Evolutionary conservation across 768 basidiomycete genomes (phyloP).

Genomic region (Xerocomus brunneocitrinus): DNA sequence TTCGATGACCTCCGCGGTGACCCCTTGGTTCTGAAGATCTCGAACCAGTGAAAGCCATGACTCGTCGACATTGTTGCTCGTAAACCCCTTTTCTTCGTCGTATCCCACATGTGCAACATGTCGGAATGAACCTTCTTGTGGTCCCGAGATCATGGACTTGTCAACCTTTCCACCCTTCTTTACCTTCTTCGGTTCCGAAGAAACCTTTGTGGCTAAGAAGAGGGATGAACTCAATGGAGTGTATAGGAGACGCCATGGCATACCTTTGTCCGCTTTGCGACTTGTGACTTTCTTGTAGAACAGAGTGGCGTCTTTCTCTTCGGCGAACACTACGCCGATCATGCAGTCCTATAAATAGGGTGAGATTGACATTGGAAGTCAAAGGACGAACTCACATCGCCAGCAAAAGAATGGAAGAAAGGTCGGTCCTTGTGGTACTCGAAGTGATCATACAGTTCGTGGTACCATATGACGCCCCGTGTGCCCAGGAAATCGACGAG

Average conservation of each 20-base stretch:
- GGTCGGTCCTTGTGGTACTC: conserved; percentile 79
- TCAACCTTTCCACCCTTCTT: conserved; percentile 76
- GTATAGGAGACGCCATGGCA: conserved; percentile 11
- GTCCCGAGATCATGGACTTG: conserved; percentile 88
- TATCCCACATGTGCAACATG: conserved; percentile 97
- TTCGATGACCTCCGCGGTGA: conserved; percentile 63
- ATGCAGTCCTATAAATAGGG: conserved; percentile 62
- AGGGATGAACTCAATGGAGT: conserved; percentile 3
- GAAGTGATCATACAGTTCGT: conserved; percentile 81
- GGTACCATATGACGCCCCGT: conserved; percentile 87
- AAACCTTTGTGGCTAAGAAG: conserved; percentile 40
- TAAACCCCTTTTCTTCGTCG: conserved; percentile 82
- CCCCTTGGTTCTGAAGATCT: conserved; percentile 58
- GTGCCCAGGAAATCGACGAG: conserved; percentile 84
- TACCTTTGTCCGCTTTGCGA: conserved; percentile 60
- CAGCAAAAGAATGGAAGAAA: conserved; percentile 89
- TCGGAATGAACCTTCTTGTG: conserved; percentile 71
- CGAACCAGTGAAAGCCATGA: conserved; percentile 78
- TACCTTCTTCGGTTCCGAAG: conserved; percentile 50
- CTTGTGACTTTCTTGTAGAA: conserved; percentile 81
- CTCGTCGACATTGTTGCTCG: conserved; percentile 81
- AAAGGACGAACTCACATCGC: conserved; percentile 69
- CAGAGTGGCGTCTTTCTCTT: conserved; percentile 77
- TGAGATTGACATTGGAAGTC: background rate
- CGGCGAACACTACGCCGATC: conserved; percentile 87